These are phyloP conservation scores for Xerocomus brunneocitrinus DNA, from an alignment of 768 basidiomycete species.

Conservation along the genomic window DNA sequence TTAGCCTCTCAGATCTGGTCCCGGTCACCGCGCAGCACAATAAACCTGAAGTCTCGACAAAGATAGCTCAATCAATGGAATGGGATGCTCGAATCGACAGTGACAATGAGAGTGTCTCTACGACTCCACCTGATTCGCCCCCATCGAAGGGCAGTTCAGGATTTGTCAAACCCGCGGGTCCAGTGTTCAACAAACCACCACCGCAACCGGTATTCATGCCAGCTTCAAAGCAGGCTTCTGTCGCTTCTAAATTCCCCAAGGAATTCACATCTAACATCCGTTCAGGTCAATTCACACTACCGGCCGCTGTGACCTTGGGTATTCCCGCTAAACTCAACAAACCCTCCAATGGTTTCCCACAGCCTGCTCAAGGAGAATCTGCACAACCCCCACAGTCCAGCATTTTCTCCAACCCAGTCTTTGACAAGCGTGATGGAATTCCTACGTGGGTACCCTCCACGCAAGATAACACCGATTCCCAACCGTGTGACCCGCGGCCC, in stretches of 20 bases:
- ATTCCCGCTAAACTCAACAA: constrained; percentile 35
- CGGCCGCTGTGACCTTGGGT: constrained; percentile 43
- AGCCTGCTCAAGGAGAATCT: constrained; percentile 31
- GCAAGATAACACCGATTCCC: constrained; percentile 47
- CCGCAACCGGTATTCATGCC: constrained; percentile 27
- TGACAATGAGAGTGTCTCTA: constrained; percentile 40
- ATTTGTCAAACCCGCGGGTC: constrained; percentile 36
- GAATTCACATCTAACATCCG: constrained; percentile 35
- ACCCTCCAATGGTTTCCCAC: constrained; percentile 13
- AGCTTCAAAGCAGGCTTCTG: constrained; percentile 12
- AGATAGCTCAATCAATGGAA: constrained; percentile 14
- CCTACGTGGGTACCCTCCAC: constrained; percentile 55
- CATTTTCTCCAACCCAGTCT: constrained; percentile 45
- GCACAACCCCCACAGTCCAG: constrained; percentile 55
- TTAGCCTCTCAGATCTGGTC: constrained; percentile 62
- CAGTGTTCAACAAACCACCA: constrained; percentile 58
- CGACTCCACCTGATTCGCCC: constrained; percentile 58
- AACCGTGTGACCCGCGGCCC: constrained; percentile 21
- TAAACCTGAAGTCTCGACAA: constrained; percentile 17
- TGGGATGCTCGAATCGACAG: background rate
- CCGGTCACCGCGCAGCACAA: constrained; percentile 30
- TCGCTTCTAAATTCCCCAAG: constrained; percentile 14
- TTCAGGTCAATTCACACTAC: constrained; percentile 38
- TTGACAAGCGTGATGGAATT: constrained; percentile 42
- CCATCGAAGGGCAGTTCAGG: constrained; percentile 26